A percentile compares a stretch with the other conserved stretches of the same genome.
Conservation (phyloP, 768 basidiomycete species). For the Calocybe cyanea region DNA sequence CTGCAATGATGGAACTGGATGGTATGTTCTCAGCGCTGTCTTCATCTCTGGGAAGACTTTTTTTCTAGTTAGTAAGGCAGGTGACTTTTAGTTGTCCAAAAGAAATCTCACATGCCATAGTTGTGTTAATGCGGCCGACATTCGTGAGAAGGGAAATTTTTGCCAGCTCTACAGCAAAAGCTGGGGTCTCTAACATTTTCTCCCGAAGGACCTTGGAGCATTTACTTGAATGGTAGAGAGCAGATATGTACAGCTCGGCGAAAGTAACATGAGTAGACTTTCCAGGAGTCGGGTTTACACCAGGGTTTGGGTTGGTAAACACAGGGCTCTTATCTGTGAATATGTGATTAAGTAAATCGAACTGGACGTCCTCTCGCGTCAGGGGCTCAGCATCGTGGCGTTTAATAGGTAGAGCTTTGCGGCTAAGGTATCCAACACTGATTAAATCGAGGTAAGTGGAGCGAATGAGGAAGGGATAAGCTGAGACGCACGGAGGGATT, state of each 20-base stretch:
- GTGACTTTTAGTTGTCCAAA: conserved; percentile 2
- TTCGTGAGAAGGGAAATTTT: conserved; percentile 86
- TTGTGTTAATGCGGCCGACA: conserved; percentile 89
- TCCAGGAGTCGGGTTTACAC: conserved; percentile 39
- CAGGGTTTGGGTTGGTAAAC: conserved; percentile 65
- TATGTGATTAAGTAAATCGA: conserved; percentile 76
- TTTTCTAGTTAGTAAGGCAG: conserved; percentile 15
- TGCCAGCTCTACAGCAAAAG: conserved; percentile 74
- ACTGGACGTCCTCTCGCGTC: conserved; percentile 82
- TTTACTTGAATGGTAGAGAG: conserved; percentile 75
- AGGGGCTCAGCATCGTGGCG: conserved; percentile 80
- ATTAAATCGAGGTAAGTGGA: conserved; percentile 8
- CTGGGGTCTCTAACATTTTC: conserved; percentile 80
- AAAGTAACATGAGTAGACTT: conserved; percentile 62
- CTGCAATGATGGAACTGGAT: conserved; percentile 86
- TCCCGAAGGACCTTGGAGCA: conserved; percentile 87
- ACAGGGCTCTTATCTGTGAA: conserved; percentile 66
- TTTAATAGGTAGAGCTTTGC: conserved; percentile 76
- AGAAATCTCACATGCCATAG: conserved; percentile 69
- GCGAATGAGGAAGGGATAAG: conserved; percentile 4
- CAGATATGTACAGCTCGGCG: conserved; percentile 78
- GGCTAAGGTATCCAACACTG: conserved; percentile 60
- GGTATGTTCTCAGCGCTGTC: conserved; percentile 84
- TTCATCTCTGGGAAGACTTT: conserved; percentile 95
- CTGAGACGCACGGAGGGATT: conserved; percentile 47